A percentile compares a stretch with the other conserved stretches of the same genome.
Evolutionary conservation across 2,329 filamentous ascomycete species (phyloP).

Genomic region (Eurotiales sp.): DNA sequence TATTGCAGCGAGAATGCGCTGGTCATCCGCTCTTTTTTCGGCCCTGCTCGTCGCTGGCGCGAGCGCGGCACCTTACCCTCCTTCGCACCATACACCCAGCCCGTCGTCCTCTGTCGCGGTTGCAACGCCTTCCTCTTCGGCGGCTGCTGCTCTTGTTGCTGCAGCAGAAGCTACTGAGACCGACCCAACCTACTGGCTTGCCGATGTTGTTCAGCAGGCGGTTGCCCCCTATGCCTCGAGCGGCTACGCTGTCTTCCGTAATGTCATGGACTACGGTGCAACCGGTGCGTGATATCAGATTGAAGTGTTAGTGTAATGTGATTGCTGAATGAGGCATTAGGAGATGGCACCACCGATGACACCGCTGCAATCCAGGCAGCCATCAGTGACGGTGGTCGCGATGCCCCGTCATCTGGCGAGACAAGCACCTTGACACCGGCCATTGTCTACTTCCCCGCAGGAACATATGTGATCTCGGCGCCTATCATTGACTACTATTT

Average conservation of each 20-base stretch:
- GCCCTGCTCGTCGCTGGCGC: conserved; percentile 18
- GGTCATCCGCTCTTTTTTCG: conserved; percentile 11
- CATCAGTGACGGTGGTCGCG: conserved; percentile 45
- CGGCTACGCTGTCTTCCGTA: conserved; percentile 17
- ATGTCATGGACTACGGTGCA: conserved; percentile 28
- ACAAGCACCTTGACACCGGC: conserved; percentile 51
- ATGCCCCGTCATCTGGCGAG: conserved; percentile 35
- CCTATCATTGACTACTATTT: conserved; percentile 62
- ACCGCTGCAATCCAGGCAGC: conserved; percentile 53
- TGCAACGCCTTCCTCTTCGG: too few relatives aligned
- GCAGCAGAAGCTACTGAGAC: conserved; percentile 5
- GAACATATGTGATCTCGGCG: conserved; percentile 56
- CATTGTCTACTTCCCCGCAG: conserved; percentile 57
- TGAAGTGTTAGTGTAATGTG: too few relatives aligned
- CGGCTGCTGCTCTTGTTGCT: neutral
- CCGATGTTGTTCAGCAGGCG: conserved; percentile 31
- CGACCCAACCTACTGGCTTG: conserved; percentile 30
- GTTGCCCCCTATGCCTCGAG: conserved; percentile 16
- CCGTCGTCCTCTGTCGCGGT: conserved; percentile 10
- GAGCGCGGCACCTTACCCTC: conserved; percentile 10
- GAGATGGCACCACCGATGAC: conserved; percentile 51
- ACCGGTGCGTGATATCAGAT: conserved; percentile 20
- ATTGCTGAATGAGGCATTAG: conserved; percentile 20
- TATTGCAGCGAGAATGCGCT: conserved; percentile 15
- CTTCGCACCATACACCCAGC: neutral